A percentile compares a stretch with the other conserved stretches of the same genome.
phyloP scores from a whole-genome alignment of 2,329 filamentous ascomycete species.

The Sphaceloma murrayae region DNA sequence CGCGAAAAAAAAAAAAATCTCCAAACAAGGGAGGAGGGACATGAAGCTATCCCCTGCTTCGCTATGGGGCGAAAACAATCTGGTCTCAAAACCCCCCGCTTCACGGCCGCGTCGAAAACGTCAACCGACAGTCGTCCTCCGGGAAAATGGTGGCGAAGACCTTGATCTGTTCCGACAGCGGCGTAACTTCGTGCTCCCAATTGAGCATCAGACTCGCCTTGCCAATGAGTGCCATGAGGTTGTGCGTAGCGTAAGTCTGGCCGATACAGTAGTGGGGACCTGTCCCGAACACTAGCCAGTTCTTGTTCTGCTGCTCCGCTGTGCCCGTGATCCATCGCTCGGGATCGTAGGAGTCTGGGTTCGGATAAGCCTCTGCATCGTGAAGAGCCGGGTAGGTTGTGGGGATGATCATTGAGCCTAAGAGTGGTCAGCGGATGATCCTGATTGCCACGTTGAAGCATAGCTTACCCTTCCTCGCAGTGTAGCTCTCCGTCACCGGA shows the following conservation, averaged over 20 bases:
- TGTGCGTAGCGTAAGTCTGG: slow-evolving; percentile 81
- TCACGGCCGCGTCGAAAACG: slow-evolving; percentile 8
- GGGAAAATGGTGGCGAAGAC: slow-evolving; percentile 98
- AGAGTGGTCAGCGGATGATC: slow-evolving; percentile 15
- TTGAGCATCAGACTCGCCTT: slow-evolving; percentile 61
- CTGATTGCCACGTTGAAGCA: slow-evolving; percentile 29
- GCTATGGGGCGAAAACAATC: too few relatives aligned
- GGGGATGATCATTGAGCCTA: slow-evolving; percentile 83
- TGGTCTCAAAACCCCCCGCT: too few relatives aligned
- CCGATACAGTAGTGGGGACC: slow-evolving; percentile 95
- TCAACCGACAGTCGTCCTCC: slow-evolving; percentile 43
- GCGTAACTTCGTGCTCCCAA: slow-evolving; percentile 82
- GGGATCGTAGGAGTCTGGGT: slow-evolving; percentile 80
- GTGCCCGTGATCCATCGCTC: slow-evolving; percentile 86
- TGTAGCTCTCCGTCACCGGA: slow-evolving; percentile 78
- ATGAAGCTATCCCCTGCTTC: too few relatives aligned
- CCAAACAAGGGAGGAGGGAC: too few relatives aligned
- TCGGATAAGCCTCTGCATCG: slow-evolving; percentile 83
- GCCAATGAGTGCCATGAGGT: slow-evolving; percentile 80
- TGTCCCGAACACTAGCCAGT: slow-evolving; percentile 86
- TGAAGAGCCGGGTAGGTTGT: slow-evolving; percentile 84
- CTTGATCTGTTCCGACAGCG: slow-evolving; percentile 84
- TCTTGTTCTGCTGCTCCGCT: slow-evolving; percentile 86
- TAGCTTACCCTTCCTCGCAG: slow-evolving; percentile 62
- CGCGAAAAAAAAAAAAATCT: neutral